Base-by-base conservation (phyloP, 2,329 filamentous ascomycete species). In the Colletotrichum sublineola region DNA sequence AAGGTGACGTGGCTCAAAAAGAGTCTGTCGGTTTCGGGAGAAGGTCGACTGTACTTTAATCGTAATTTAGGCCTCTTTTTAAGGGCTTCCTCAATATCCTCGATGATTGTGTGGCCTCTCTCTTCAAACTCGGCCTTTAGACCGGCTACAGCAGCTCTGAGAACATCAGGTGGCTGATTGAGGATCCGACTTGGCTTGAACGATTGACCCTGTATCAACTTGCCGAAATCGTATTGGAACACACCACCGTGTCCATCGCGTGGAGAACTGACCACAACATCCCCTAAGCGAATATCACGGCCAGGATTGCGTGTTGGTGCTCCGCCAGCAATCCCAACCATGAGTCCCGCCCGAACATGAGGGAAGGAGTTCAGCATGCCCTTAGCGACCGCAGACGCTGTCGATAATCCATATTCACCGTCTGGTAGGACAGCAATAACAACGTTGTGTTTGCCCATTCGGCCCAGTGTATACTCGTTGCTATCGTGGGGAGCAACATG, bases 381-480 rank as follows among this genome's bases (percentile, higher is more conserved):
- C 5, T 52, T 68, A 6, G 73, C 20, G 0, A 79, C 77, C 0
- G 40, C 74, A 0, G 77, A 70, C 0, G 78, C 77, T 0, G 74
- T 75, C 1, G 74, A 77, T 0, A 61, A 74, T 0, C 78, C 78
- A 1, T 78, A 78, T 7, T 75, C 63, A 0, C 63, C 68, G 0
- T 31, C 31, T 0, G 77, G 79, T 0, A 80, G 3, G 0, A 77
- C 78, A 0, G 75, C 76, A 9, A 80, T 74, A 0, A 78, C 78
- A 12, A 80, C 53, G 0, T 79, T 77, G 38, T 80, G 79, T 0
- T 65, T 31, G 0, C 24, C 33, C 0, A 80, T 76, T 1, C 66
- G 73, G 0, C 79, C 79, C 0, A 80, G 53, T 0, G 36, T 65
- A 31, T 80, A 80, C 1, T 57, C 33, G 38, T 80, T 80, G 38